Base-by-base conservation (phyloP, 352 stramenopile genomes). In the Phytophthora tubulina region DNA sequence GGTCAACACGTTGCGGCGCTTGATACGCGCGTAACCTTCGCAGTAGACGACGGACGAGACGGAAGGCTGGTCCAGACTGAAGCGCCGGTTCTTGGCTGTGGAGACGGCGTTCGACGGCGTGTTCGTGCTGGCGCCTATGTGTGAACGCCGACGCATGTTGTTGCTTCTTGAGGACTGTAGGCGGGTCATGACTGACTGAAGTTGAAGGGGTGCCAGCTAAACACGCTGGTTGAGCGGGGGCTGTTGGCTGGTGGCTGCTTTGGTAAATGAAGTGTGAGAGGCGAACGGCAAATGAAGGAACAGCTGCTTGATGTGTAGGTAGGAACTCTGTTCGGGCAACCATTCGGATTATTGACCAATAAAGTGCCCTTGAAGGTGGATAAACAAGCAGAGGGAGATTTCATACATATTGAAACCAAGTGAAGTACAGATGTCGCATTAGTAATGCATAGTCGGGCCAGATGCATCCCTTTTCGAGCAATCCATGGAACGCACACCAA, bases 21-120 rank as follows among this genome's bases (percentile, higher is more conserved):
- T 92, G 41, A 92, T 66, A 52, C 82, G 84, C 59, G 84, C 71
- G 67, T 89, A 92, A 57, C 84, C 81, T 49, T 92, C 82, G 70
- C 74, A 85, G 63, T 77, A 81, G 33, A 83, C 50, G 15, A 46
- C 39, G 21, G 54, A 45, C 15, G 63, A 65, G 15, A 54, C 49
- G n/a, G 27, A 36, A n/a, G 45, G 41, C 56, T 77, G 69, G 46
- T 80, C 69, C 6, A 80, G 55, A 35, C 73, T 80, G 46, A 67
- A 71, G n/a, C 73, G 73, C 0, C 73, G 68, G 38, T 46, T 72
- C 44, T 74, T 72, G 38, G 52, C 38, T 36, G 50, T 50, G 2
- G 53, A 45, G 27, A 49, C 39, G 8, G 27, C 38, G 30, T 41
- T 45, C 6, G 35, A 6, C 2, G 36, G n/a, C n/a, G 51, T 11